These are phyloP conservation scores for Fusarium protoensiforme DNA, from an alignment of 2,329 filamentous ascomycete species.

Conservation along the genomic window DNA sequence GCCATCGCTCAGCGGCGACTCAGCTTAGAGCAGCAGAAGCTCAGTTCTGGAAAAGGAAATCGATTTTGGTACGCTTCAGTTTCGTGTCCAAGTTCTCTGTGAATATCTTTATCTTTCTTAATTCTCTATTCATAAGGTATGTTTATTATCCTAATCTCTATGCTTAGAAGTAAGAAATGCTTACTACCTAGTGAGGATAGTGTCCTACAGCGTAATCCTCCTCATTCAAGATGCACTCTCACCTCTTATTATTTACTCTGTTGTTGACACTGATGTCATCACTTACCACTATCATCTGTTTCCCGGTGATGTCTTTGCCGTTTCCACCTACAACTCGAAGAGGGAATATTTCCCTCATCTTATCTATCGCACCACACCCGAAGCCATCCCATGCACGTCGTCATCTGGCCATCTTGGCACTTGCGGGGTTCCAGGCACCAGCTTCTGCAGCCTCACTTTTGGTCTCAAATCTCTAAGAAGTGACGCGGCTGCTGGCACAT, in stretches of 20 bases:
- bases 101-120: no score
- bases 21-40: background rate
- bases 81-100: background rate
- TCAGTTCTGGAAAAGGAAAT: background rate
- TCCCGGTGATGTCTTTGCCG: background rate
- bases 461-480: background rate
- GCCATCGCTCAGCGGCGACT: background rate
- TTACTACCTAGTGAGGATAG: no score
- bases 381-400: background rate
- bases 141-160: no score
- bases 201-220: no score
- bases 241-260: background rate
- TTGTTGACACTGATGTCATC: background rate
- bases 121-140: no score
- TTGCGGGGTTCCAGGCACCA: background rate
- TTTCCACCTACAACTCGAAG: background rate
- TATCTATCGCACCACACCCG: background rate
- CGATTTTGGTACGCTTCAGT: background rate
- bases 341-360: background rate
- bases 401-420: background rate
- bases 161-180: no score
- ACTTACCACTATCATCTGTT: background rate
- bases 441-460: background rate
- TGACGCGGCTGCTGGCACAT: background rate
- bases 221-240: background rate